Base-by-base conservation (phyloP, 2,329 filamentous ascomycete species). In the Neophaeococcomyces mojaviensis region DNA sequence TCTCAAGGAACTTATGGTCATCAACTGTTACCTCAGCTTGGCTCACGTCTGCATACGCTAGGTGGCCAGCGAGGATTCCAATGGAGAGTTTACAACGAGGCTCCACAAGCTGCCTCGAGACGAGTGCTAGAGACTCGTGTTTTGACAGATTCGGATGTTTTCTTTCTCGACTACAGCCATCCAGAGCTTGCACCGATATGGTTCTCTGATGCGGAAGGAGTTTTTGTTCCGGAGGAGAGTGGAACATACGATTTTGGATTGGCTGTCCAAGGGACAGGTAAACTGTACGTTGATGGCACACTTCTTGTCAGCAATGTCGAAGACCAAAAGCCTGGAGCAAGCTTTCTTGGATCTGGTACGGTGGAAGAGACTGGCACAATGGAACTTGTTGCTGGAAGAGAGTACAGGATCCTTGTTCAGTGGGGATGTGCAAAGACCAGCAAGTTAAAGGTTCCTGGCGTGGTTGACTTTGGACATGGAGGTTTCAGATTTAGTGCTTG, bases 221-320 rank as follows among this genome's bases (percentile, higher is more conserved):
- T 67, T 5, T 71, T 81, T 40, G 74, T 76, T 1, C 73, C 80
- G 1, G 75, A 82, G 4, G 74, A 80, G 51, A 76, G 78, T 52
- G 73, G 72, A 34, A 65, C 71, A 1, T 84, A 79, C 60, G 79
- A 84, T 56, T 76, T 86, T 46, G 77, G 79, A 12, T 67, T 83
- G 19, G 76, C 78, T 5, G 81, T 84, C 7, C 75, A 74, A 36
- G 82, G 82, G 22, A 81, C 78, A 1, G 81, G 78, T n/a, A 78
- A 77, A 53, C 68, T 84, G 9, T 80, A 74, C 53, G 71, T 84
- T 45, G 76, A 84, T 52, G 79, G 68, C 49, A 66, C 78, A 48
- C 63, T 82, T 2, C 67, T 83, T 28, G 73, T 84, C 16, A 78
- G 83, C 62, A 83, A 84, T 56, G 71, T 73, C 13, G 79, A 77